These are phyloP conservation scores for Hemileccinum rubropunctum DNA, from an alignment of 768 basidiomycete genomes.

Conservation along the genomic window DNA sequence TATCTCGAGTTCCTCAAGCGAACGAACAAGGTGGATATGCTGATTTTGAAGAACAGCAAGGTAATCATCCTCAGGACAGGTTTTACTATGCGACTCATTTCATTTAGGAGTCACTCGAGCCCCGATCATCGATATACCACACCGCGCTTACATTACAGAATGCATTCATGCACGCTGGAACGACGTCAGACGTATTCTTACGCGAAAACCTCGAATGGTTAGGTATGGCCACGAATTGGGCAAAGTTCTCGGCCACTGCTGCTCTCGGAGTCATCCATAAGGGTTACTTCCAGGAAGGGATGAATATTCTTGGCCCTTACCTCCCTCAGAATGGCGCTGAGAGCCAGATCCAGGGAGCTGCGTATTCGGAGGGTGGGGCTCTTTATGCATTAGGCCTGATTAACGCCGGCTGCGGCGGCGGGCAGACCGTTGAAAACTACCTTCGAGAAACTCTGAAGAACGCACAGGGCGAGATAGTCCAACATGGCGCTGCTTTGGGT, in stretches of 20 bases:
- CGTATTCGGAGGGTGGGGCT: conserved; percentile 95
- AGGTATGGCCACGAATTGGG: conserved; percentile 93
- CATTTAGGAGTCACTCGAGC: conserved; percentile 79
- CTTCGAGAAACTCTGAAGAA: conserved; percentile 76
- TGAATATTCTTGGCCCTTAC: conserved; percentile 90
- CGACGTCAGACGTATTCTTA: conserved; percentile 90
- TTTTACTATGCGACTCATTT: conserved; percentile 5
- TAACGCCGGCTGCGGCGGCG: conserved; percentile 85
- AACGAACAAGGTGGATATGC: conserved; percentile 89
- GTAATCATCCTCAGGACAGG: conserved; percentile 35
- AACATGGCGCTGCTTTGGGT: conserved; percentile 96
- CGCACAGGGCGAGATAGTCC: conserved; percentile 81
- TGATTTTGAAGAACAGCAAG: conserved; percentile 92
- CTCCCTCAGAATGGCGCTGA: conserved; percentile 78
- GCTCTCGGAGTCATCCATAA: conserved; percentile 97
- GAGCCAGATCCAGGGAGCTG: conserved; percentile 71
- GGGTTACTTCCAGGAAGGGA: conserved; percentile 91
- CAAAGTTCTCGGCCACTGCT: conserved; percentile 96
- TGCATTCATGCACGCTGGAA: conserved; percentile 98
- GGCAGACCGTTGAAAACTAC: conserved; percentile 65
- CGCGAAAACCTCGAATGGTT: conserved; percentile 98
- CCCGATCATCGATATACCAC: conserved; percentile 96
- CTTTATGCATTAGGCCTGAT: conserved; percentile 93
- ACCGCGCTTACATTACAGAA: conserved; percentile 95
- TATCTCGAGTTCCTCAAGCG: conserved; percentile 95